Conservation (phyloP, 164 flowering plant species). For the Echeveria elegans region DNA sequence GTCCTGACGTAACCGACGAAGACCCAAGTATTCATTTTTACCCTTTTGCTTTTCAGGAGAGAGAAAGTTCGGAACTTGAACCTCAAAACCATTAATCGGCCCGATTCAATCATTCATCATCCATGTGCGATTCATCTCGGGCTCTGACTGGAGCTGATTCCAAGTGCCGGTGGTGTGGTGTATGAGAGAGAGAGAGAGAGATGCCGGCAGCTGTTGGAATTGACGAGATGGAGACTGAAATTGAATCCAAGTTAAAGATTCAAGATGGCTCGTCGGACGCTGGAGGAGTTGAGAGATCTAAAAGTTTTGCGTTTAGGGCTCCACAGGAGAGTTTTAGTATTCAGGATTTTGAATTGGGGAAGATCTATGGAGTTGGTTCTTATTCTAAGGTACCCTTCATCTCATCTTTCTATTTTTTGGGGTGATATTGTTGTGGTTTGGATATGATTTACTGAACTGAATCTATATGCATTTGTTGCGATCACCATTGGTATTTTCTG, state of each 20-base stretch:
- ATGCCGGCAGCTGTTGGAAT: not conserved
- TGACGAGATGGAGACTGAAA: not conserved
- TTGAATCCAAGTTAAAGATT: not conserved
- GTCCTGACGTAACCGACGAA: no score
- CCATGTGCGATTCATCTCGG: not conserved
- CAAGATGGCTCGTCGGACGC: not conserved
- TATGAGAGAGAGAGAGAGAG: conserved; percentile 21
- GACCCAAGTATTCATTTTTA: not conserved
- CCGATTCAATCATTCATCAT: not conserved
- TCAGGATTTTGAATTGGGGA: conserved; percentile 53
- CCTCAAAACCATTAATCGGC: not conserved
- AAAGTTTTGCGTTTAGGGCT: conserved; percentile 65
- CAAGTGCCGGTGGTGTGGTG: not conserved
- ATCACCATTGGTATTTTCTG: not conserved
- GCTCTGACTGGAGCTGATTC: not conserved
- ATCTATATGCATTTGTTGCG: not conserved
- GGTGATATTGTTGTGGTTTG: not conserved
- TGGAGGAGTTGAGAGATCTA: conserved; percentile 28
- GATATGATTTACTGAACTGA: not conserved
- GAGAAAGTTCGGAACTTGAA: conserved; percentile 5
- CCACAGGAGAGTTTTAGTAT: conserved; percentile 58
- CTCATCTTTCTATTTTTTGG: not conserved
- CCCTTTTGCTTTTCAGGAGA: not conserved
- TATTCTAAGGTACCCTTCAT: conserved; percentile 59
- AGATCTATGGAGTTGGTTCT: conserved; percentile 93